phyloP scores from a whole-genome alignment of 345 rosid genomes.

The Isatis tinctoria region DNA sequence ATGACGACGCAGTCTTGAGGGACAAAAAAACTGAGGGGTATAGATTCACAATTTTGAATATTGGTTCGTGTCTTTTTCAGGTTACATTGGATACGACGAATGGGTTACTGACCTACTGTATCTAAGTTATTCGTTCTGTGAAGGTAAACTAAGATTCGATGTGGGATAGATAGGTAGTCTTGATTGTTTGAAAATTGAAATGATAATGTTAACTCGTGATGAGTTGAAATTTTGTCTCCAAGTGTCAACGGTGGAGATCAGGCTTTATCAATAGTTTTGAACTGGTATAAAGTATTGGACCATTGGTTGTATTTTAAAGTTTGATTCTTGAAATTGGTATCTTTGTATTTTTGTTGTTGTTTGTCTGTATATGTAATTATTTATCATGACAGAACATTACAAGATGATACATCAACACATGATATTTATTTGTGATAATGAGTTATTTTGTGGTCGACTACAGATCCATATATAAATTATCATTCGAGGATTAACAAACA shows the following conservation, averaged over 20 bases:
- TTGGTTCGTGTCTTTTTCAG: not conserved
- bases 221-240: constrained; percentile 10
- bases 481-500: constrained; percentile 10
- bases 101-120: not conserved
- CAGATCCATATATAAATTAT: not conserved
- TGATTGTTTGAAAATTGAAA: not conserved
- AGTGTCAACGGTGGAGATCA: constrained; percentile 12
- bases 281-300: not conserved
- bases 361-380: not conserved
- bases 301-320: not conserved
- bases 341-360: not conserved
- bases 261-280: not conserved
- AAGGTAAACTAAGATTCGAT: not conserved
- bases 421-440: not conserved
- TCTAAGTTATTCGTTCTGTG: not conserved
- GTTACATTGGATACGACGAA: not conserved
- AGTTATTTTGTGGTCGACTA: not conserved
- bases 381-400: not conserved
- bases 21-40: no score
- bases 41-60: not conserved
- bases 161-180: not conserved
- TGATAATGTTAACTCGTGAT: not conserved
- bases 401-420: not conserved
- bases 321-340: not conserved
- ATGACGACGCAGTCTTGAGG: not conserved